Evolutionary conservation across 106 monocot species (phyloP).

Genomic region (Dendrobium officinale): DNA sequence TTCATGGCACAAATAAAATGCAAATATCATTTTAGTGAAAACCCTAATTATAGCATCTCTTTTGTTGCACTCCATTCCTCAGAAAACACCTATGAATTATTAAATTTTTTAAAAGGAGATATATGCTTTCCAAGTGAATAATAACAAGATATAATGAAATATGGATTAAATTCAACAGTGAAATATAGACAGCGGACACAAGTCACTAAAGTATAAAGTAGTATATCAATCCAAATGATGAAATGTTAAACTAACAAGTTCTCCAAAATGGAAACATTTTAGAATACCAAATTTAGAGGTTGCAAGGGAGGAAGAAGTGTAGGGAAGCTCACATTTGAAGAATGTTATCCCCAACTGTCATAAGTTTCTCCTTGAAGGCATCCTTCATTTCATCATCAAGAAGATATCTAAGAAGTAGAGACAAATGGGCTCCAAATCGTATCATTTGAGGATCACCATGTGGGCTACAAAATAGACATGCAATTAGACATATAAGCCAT

Average conservation of each 20-base stretch:
- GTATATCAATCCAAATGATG: neutral
- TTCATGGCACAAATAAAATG: no score
- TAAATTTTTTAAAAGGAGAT: no score
- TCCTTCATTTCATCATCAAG: slow-evolving; percentile 82
- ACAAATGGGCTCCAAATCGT: slow-evolving; percentile 92
- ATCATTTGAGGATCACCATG: slow-evolving; percentile 86
- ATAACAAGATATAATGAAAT: no score
- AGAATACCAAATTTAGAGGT: neutral
- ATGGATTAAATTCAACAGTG: no score
- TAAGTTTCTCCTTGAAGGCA: slow-evolving; percentile 71
- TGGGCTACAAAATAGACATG: slow-evolving; percentile 45
- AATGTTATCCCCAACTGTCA: slow-evolving; percentile 82
- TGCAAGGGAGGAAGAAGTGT: neutral
- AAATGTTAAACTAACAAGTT: neutral
- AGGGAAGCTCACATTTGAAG: slow-evolving; percentile 61
- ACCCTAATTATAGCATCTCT: no score
- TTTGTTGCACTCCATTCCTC: no score
- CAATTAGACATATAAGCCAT: neutral
- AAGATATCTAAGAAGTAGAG: slow-evolving; percentile 85
- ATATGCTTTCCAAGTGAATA: no score
- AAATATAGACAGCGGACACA: neutral
- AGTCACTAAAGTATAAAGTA: neutral
- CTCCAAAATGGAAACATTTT: neutral
- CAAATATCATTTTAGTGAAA: no score
- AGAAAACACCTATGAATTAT: no score